These are phyloP conservation scores for Penicillium robsamsonii DNA, from an alignment of 495 filamentous ascomycete species.

Conservation along the genomic window DNA sequence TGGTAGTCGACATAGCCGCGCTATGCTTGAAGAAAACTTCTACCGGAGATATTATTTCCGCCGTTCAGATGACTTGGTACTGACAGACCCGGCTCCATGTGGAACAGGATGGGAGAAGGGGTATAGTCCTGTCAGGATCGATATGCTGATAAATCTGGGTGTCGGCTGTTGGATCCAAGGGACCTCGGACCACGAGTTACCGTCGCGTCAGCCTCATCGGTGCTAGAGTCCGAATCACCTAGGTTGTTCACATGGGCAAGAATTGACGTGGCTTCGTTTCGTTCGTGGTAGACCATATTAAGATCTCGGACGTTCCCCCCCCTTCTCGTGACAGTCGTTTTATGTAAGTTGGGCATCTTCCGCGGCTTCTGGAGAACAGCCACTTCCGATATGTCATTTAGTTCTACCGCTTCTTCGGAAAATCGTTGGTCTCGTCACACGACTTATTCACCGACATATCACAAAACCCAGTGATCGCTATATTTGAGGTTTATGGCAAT, in stretches of 20 bases:
- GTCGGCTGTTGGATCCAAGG: not conserved
- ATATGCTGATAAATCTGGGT: not conserved
- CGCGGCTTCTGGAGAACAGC: not conserved
- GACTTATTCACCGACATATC: conserved; percentile 26
- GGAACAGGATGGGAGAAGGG: conserved; percentile 9
- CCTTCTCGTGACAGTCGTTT: conserved; percentile 15
- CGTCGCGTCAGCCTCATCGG: conserved; percentile 24
- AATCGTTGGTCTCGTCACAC: conserved; percentile 21
- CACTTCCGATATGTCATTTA: not conserved
- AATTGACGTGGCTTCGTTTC: conserved; percentile 28
- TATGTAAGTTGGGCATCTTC: not conserved
- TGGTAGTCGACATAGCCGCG: conserved; percentile 23
- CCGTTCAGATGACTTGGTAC: conserved; percentile 24
- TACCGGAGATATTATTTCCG: conserved; percentile 9
- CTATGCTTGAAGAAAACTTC: conserved; percentile 4
- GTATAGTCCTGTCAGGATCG: conserved; percentile 10
- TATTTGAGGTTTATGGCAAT: not conserved
- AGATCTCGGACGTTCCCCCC: not conserved
- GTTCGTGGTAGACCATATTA: conserved; percentile 15
- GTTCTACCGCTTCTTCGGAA: conserved; percentile 17
- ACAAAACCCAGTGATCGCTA: conserved; percentile 14
- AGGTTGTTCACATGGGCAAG: conserved; percentile 23
- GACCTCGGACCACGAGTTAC: not conserved
- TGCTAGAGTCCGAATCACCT: conserved; percentile 6
- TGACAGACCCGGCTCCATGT: conserved; percentile 18